Base-by-base conservation (phyloP, 2,329 filamentous ascomycete species). In the Colletotrichum truncatum region DNA sequence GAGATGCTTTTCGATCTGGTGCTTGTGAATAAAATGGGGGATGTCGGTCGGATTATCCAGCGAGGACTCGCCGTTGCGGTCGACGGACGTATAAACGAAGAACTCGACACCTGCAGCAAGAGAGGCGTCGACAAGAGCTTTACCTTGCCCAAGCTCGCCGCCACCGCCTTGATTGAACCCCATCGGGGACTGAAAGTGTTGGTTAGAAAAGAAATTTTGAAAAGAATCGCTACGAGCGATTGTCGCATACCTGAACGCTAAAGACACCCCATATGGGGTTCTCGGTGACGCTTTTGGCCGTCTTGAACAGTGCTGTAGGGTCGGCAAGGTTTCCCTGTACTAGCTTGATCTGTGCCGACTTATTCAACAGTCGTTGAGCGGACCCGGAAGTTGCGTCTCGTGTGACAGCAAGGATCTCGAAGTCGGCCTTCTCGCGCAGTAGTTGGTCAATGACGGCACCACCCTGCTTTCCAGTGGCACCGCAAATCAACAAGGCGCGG, bases 41-140 rank as follows among this genome's bases (percentile, higher is more conserved):
- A 90, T 78, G 1, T 80, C 67, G 3, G 88, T 90, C 0, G 85
- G 80, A 67, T 82, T 82, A 11, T 81, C 78, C 51, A 81, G 76
- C 49, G 81, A 83, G 39, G 80, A 81, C 52, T 83, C 80, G 18
- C 87, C 87, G 46, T 85, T 84, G 25, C 88, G 86, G 63, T 91
- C 89, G 7, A 89, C 85, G 39, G 84, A 88, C 1, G 82, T 83
- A 74, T 89, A 90, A 59, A 91, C 82, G 69, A 91, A 88, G 71
- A 86, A 82, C 59, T 82, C 78, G 49, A 89, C 85, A 10, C 80
- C 80, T 30, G 85, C 76, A 26, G 83, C 82, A 48, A 90, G 68
- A 1, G 86, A 80, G 2, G 82, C 85, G 57, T 89, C 84, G 45
- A 89, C 77, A 1, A 91, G 73, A 0, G 76, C 79, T 52, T 84